A percentile compares a stretch with the other conserved stretches of the same genome.
phyloP scores from a whole-genome alignment of 306 rosid species.

The Arachis hypogaea region DNA sequence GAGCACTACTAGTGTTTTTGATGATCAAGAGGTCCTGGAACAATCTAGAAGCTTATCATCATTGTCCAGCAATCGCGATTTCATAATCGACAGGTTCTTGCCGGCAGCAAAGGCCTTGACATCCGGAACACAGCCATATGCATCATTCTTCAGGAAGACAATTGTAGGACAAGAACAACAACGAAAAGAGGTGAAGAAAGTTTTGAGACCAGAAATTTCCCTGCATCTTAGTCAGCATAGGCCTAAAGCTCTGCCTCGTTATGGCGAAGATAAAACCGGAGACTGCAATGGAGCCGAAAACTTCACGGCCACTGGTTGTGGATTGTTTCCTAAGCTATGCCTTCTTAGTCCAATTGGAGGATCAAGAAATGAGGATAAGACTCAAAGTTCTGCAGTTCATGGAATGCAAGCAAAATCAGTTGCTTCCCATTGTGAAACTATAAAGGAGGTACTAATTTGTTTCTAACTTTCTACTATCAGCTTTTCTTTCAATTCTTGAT shows the following conservation, averaged over 20 bases:
- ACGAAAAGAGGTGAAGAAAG: slow-evolving; percentile 52
- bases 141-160: slow-evolving; percentile 47
- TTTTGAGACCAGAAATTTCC: slow-evolving; percentile 34
- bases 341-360: slow-evolving; percentile 63
- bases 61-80: slow-evolving; percentile 60
- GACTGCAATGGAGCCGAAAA: slow-evolving; percentile 43
- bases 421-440: slow-evolving; percentile 50
- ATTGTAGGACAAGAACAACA: slow-evolving; percentile 52
- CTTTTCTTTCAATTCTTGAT: slow-evolving; percentile 5
- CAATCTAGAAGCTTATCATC: slow-evolving; percentile 51
- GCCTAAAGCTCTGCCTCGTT: slow-evolving; percentile 40
- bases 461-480: neutral
- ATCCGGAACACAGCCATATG: slow-evolving; percentile 60
- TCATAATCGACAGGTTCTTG: slow-evolving; percentile 87
- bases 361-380: slow-evolving; percentile 50
- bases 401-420: slow-evolving; percentile 48
- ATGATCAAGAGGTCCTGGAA: slow-evolving; percentile 50
- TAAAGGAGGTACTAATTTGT: slow-evolving; percentile 48
- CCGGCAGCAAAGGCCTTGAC: slow-evolving; percentile 92
- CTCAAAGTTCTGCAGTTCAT: slow-evolving; percentile 42
- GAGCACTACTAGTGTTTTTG: slow-evolving; percentile 75
- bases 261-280: slow-evolving; percentile 49
- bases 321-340: slow-evolving; percentile 64
- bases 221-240: slow-evolving; percentile 45
- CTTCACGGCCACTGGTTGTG: slow-evolving; percentile 46